Base-by-base conservation (phyloP, 306 rosid genomes). In the Citrullus colocynthis region DNA sequence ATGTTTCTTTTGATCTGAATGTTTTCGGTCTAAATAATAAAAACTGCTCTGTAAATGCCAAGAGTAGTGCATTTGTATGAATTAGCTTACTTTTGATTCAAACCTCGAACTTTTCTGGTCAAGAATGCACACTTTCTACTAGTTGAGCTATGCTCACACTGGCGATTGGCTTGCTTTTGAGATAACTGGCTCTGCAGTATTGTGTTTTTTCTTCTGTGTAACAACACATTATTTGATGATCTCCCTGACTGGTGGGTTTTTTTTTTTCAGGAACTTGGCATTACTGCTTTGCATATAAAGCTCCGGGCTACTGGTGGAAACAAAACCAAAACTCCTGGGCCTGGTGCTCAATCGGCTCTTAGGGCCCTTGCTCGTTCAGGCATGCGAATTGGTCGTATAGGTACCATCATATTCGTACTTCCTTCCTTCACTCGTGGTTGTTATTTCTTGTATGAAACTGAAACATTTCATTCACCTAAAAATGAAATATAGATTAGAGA, bases 281-380 rank as follows among this genome's bases (percentile, higher is more conserved):
- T 88, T 54, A 83, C 91, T 81, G 91, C 91, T 78, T 71, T 88
- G 39, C 91, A 85, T 69, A 83, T 88, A 21, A 88, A 85, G 87
- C 87, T 88, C 15, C 83, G 87, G 28, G 91, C 91, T 69, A 88
- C 88, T 1, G 91, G 91, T 37, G 91, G 91, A 34, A 87, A 87
- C 83, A 87, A 87, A 74, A 87, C 91, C 24, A 85, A 87, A 76
- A 82, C 91, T 45, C 91, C 87, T 57, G 91, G 88, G 32, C 88
- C 88, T 14, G 91, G 88, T 6, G 89, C 88, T 52, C 91, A 87
- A 73, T 85, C 89, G 2, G 91, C 88, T 7, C 85, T 87, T 10
- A 72, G 91, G 21, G 91, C 91, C 44, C 91, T 87, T 80, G 91
- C 91, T 70, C 91, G 90, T 45, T 85, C 87, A 18, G 90, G 90